Evolutionary conservation across 331 rosid species (phyloP).

Genomic region (Malus hybrid): DNA sequence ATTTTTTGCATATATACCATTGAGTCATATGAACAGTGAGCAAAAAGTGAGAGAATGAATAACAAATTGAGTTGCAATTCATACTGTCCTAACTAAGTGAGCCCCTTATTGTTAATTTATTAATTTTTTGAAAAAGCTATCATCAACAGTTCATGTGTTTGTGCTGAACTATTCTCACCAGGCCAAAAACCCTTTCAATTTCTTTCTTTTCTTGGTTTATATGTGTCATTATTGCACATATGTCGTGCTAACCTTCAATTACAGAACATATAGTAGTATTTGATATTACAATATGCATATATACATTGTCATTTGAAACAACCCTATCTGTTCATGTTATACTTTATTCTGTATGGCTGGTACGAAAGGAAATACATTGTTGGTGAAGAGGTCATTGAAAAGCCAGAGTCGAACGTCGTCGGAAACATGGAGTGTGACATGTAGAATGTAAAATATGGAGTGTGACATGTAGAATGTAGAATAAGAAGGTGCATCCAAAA

Average conservation of each 20-base stretch:
- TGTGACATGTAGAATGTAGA: background rate
- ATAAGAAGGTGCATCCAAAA: no score
- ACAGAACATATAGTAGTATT: background rate
- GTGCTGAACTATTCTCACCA: no score
- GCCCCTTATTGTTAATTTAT: no score
- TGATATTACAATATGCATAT: no score
- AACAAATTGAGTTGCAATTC: no score
- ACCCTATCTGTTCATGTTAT: background rate
- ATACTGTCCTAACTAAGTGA: no score
- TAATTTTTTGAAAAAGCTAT: background rate
- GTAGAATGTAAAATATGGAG: no score
- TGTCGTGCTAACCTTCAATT: background rate
- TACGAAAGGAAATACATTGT: background rate
- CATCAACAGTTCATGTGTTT: background rate
- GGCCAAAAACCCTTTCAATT: no score
- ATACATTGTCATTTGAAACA: background rate
- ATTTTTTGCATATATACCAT: background rate
- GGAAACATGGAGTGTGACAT: background rate
- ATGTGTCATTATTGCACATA: no score
- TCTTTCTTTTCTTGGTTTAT: no score
- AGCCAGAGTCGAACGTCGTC: background rate
- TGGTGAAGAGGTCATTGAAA: background rate
- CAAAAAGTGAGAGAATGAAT: no score
- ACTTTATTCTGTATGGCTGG: background rate
- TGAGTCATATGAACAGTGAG: background rate